Percentiles rank a stretch among this genome's conserved stretches.
These are phyloP conservation scores for Lactarius akahatsu DNA, from an alignment of 768 basidiomycete genomes.

Conservation along the genomic window DNA sequence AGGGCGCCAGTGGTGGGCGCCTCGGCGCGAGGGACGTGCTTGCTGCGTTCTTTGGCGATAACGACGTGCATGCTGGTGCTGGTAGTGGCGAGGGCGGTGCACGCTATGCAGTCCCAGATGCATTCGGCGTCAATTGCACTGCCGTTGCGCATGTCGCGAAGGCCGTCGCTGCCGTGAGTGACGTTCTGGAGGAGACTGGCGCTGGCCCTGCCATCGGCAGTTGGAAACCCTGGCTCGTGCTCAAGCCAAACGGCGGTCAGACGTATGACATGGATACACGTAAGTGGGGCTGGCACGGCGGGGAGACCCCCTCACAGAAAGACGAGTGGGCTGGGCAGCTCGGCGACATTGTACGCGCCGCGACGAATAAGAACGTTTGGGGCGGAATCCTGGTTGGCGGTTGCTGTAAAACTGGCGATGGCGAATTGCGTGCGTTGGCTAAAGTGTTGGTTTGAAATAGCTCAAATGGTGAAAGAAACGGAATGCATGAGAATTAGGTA, in stretches of 20 bases:
- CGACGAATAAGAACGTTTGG: conserved; percentile 39
- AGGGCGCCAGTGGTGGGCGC: conserved; percentile 32
- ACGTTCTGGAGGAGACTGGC: conserved; percentile 13
- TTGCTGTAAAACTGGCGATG: conserved; percentile 62
- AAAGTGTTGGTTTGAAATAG: background rate
- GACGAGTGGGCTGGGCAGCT: conserved; percentile 42
- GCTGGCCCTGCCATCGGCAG: conserved; percentile 7
- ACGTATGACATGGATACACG: conserved; percentile 48
- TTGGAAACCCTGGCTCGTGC: conserved; percentile 52
- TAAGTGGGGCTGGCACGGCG: conserved; percentile 41
- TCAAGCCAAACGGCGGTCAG: conserved; percentile 73
- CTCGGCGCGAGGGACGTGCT: conserved; percentile 45
- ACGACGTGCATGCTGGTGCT: conserved; percentile 29
- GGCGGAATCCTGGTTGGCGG: conserved; percentile 61
- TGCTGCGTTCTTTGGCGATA: conserved; percentile 38
- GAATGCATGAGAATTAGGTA: conserved; percentile 6
- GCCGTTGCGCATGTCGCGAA: conserved; percentile 43
- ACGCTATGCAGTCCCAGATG: conserved; percentile 43
- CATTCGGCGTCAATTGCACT: conserved; percentile 77
- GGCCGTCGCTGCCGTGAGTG: conserved; percentile 43
- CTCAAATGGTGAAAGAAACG: background rate
- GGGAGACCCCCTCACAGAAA: conserved; percentile 25
- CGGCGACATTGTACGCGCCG: conserved; percentile 31
- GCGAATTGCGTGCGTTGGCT: conserved; percentile 43
- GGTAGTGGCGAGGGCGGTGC: background rate